Base-by-base conservation (phyloP, 805 yeast species). In the Metschnikowia picachoensis region DNA sequence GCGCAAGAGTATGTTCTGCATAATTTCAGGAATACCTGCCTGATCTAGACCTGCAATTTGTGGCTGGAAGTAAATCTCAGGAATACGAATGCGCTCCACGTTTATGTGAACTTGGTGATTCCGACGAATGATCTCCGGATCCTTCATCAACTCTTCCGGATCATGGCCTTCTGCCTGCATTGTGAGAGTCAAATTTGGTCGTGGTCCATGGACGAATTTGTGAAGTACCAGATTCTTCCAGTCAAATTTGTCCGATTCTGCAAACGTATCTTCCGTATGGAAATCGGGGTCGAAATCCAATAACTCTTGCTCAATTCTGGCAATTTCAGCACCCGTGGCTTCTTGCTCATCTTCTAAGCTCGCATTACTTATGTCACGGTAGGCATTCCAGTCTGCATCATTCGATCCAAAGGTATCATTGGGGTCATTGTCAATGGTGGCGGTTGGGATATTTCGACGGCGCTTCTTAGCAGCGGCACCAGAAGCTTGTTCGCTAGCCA, bases 341-440 rank as follows among this genome's bases (percentile, higher is more conserved):
- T 85, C 96, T 50, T 87, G 84, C 30, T 79, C 79, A 55, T 89
- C 96, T 48, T 85, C 90, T 54, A 90, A 87, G 25, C 83, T 84
- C 14, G 75, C 83, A 51, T 78, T 80, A 15, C 88, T 79, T 46
- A 90, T 85, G 59, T 88, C 94, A 57, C 94, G 78, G 62, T 92
- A 92, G 14, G 89, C 83, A 17, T 85, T 80, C 97, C 97, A 92
- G 65, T 94, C 99, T 46, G 87, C 96, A 61, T 92, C 98, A 59
- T 89, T 83, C 2, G 96, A 91, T 46, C 97, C 98, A 66, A 92
- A 91, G 0, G 91, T 87, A 65, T 92, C 98, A 57, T 82, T 88
- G 13, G 95, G 95, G 62, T 89, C 97, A 55, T 87, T 88, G 59
- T 88, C 96, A 30, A 87, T 84, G 1, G 90, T 80, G 0, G 83